Base-by-base conservation (phyloP, 345 rosid species). In the Syzygium oleosum region DNA sequence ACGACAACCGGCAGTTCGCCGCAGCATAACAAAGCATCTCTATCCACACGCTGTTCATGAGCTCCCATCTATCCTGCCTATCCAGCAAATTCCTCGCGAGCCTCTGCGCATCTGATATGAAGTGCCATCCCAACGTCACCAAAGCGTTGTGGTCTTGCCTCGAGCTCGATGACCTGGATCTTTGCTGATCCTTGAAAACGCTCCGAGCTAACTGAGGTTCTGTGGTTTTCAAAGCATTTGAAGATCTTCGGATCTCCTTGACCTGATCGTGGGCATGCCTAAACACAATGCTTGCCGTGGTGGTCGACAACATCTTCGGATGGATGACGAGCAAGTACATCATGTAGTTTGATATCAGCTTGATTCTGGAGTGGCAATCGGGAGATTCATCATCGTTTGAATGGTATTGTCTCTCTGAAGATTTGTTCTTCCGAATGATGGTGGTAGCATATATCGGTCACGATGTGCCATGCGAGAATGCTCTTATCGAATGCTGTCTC, bases 311-410 rank as follows among this genome's bases (percentile, higher is more conserved):
- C 88, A 87, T 87, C n/a, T 84, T 53, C 0, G 85, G 88, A 27
- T 34, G 58, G 43, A n/a, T 17, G 21, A 59, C 80, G 14, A 80
- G 85, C n/a, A 87, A 38, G 84, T 83, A 80, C 85, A 87, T 38
- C 88, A 83, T 87, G 27, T 83, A 87, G n/a, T 34, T 59, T 0
- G 88, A 83, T 16, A 87, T 55, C 52, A 29, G 27, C 68, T n/a
- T 61, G 68, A 34, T 61, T n/a, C 34, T 0, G 17, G 68, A 61
- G 68, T 34, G 7, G 31, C 1, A 59, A 59, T 59, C 17, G 31
- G 31, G 31, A 1, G 68, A 1, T 59, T 59, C 68, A 59, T 12
- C 68, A 12, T 59, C 5, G 7, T 59, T 27, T 0, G 31, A 27
- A 27, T 59, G 17, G 31, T 0, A 0, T 59, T 0, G 68, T 59